These are phyloP conservation scores for Lecanoromycetidae sp. DNA, from an alignment of 2,329 filamentous ascomycete genomes.

Conservation along the genomic window DNA sequence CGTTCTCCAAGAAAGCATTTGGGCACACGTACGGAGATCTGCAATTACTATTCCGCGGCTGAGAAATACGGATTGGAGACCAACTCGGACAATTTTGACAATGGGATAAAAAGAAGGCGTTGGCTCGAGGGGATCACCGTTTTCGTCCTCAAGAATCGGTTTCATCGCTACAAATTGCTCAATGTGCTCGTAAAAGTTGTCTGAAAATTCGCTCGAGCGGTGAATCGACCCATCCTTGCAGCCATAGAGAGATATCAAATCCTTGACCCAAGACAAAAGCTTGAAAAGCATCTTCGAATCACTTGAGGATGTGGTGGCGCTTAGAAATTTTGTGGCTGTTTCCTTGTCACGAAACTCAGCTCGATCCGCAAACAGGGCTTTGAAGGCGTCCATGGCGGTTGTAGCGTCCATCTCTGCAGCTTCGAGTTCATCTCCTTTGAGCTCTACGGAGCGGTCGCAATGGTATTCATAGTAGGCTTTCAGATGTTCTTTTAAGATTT, in stretches of 20 bases:
- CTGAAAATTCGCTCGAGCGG: background rate
- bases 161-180: background rate
- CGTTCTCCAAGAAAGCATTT: too few relatives aligned
- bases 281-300: background rate
- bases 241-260: background rate
- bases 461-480: background rate
- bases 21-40: too few relatives aligned
- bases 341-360: background rate
- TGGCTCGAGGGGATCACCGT: background rate
- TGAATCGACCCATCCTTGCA: background rate
- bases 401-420: background rate
- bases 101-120: conserved; percentile 1
- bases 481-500: background rate
- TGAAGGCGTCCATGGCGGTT: background rate
- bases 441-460: background rate
- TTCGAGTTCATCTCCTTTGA: background rate
- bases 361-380: background rate
- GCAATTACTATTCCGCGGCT: background rate
- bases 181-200: background rate
- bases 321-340: background rate
- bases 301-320: background rate
- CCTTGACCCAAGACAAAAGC: background rate
- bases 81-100: background rate
- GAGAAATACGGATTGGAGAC: background rate
- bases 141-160: background rate